phyloP scores from a whole-genome alignment of 2,329 filamentous ascomycete species.

The Teratosphaeria pseudoeucalypti region DNA sequence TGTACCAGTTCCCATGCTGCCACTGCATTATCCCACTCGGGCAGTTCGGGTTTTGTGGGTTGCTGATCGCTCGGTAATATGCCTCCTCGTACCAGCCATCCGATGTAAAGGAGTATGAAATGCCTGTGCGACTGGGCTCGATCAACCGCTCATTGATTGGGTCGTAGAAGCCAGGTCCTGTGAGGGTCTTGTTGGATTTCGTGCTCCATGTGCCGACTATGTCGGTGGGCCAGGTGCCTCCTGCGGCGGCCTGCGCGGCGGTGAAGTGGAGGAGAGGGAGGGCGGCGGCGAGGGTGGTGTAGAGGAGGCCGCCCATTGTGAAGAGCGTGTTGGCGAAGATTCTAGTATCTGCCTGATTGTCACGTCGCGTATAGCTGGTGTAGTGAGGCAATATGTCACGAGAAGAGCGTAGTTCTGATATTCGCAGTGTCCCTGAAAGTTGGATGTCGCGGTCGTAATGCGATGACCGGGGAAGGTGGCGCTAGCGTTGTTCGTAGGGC shows the following conservation, averaged over 20 bases:
- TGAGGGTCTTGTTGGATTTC: conserved; percentile 59
- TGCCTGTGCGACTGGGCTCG: conserved; percentile 56
- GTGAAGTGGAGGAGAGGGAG: conserved; percentile 9
- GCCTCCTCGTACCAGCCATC: conserved; percentile 61
- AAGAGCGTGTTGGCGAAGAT: neutral
- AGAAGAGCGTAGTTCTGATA: neutral
- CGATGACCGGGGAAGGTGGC: neutral
- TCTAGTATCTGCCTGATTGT: neutral
- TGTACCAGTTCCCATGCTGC: conserved; percentile 56
- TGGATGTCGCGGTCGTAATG: neutral
- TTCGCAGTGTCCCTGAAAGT: neutral
- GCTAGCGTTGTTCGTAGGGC: neutral
- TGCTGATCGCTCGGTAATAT: conserved; percentile 58
- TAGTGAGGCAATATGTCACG: neutral
- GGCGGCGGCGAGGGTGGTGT: conserved; percentile 19
- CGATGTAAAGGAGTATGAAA: conserved; percentile 62
- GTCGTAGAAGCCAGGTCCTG: conserved; percentile 65
- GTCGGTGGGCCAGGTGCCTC: conserved; percentile 21
- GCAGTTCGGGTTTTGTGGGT: conserved; percentile 49
- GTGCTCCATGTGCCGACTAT: conserved; percentile 63
- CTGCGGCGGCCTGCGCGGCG: neutral
- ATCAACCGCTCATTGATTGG: conserved; percentile 54
- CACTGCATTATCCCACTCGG: conserved; percentile 59
- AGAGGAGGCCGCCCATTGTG: conserved; percentile 9
- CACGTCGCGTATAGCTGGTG: neutral